Evolutionary conservation across 2,329 filamentous ascomycete genomes (phyloP).

Genomic region (Ophiostoma ulmi): DNA sequence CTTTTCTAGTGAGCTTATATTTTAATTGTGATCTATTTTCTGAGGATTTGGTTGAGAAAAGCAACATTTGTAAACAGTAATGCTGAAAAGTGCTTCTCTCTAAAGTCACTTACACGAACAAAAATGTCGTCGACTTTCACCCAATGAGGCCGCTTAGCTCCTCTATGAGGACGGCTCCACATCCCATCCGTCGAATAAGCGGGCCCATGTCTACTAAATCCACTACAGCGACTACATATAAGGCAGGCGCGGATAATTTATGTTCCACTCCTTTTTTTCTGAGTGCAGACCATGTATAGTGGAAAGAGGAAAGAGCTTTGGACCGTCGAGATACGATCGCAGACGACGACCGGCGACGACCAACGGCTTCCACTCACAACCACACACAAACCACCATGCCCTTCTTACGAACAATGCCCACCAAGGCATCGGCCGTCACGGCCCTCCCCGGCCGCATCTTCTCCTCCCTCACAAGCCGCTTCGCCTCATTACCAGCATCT

Average conservation of each 20-base stretch:
- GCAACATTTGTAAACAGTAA: no score
- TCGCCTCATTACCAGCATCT: background rate
- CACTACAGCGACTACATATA: background rate
- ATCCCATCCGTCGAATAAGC: background rate
- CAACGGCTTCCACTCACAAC: background rate
- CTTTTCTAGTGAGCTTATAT: no score
- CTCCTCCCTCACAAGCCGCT: constrained; percentile 17
- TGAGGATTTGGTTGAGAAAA: no score
- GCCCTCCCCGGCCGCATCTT: constrained; percentile 20
- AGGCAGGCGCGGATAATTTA: constrained; percentile 16
- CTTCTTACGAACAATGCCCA: constrained; percentile 14
- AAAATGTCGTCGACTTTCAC: background rate
- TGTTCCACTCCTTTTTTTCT: constrained; percentile 22
- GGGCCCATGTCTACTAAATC: background rate
- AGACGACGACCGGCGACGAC: constrained; percentile 5
- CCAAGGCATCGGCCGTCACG: background rate
- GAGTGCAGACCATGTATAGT: background rate
- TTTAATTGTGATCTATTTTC: no score
- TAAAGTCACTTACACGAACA: background rate
- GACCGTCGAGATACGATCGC: background rate
- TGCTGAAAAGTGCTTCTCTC: no score
- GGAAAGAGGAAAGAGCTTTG: background rate
- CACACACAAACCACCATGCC: background rate
- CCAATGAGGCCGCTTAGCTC: background rate
- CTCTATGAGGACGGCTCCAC: background rate